Percentiles rank a stretch among this genome's conserved stretches.
Evolutionary conservation across 768 basidiomycete species (phyloP).

Genomic region (Psilocybe tampanensis): DNA sequence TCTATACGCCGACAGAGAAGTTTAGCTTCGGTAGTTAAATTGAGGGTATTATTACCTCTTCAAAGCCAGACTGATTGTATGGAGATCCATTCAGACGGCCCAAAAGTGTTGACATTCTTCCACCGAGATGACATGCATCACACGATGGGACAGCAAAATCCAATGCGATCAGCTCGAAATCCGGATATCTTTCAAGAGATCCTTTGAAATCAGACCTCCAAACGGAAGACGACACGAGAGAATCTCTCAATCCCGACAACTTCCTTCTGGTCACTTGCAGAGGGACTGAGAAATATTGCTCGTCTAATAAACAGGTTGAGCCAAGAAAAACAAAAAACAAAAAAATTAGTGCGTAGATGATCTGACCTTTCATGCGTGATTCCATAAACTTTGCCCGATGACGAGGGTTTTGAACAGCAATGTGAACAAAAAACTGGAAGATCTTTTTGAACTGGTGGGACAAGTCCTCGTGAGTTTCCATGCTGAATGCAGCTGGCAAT

Average conservation of each 20-base stretch:
- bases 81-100: slow-evolving; percentile 65
- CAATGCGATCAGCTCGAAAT: slow-evolving; percentile 54
- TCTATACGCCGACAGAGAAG: not conserved
- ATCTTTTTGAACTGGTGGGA: slow-evolving; percentile 84
- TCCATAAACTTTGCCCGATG: slow-evolving; percentile 60
- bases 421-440: slow-evolving; percentile 85
- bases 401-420: slow-evolving; percentile 61
- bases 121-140: slow-evolving; percentile 82
- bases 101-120: slow-evolving; percentile 63
- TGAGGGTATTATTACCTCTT: slow-evolving; percentile 15
- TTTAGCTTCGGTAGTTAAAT: not conserved
- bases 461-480: slow-evolving; percentile 76
- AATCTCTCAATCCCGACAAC: slow-evolving; percentile 68
- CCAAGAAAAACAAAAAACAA: no score
- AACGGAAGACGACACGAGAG: slow-evolving; percentile 80
- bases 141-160: slow-evolving; percentile 65
- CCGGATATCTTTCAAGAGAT: slow-evolving; percentile 66
- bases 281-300: slow-evolving; percentile 78
- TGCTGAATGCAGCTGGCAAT: slow-evolving; percentile 81
- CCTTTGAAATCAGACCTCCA: slow-evolving; percentile 77
- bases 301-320: no score
- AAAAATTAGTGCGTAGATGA: no score
- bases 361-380: slow-evolving; percentile 49
- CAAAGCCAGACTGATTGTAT: slow-evolving; percentile 75
- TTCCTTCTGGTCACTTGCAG: slow-evolving; percentile 68